Evolutionary conservation across 108 stramenopile species (phyloP).

Genomic region (Nannochloropsis granulata): DNA sequence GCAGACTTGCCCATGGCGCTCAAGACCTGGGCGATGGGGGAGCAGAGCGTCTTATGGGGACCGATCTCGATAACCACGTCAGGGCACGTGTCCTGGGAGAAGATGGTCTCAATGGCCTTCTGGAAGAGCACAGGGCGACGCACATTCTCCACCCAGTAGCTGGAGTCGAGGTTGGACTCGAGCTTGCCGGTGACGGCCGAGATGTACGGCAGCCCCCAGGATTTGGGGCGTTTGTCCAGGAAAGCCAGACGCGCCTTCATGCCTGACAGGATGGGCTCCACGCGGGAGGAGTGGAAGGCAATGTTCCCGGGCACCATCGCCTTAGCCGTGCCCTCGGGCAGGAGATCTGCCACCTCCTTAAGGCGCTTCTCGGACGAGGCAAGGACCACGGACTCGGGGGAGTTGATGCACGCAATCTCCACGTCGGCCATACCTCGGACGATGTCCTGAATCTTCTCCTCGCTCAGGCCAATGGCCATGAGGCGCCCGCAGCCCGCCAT

Average conservation of each 20-base stretch:
- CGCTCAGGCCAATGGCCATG: neutral
- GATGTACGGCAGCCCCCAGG: neutral
- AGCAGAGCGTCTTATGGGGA: neutral
- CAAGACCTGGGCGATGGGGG: neutral
- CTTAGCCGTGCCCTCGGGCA: neutral
- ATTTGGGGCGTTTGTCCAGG: neutral
- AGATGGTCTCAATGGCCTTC: neutral
- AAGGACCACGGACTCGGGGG: neutral
- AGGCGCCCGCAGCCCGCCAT: neutral
- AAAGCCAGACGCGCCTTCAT: neutral
- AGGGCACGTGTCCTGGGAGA: neutral
- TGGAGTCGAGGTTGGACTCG: neutral
- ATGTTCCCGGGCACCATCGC: neutral
- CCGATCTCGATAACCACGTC: neutral
- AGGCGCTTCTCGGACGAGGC: neutral
- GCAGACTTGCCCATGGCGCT: neutral
- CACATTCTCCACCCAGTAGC: neutral
- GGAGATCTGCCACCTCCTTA: neutral
- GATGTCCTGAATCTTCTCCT: neutral
- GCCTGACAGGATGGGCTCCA: neutral
- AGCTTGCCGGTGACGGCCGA: neutral
- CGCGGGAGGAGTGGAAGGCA: neutral
- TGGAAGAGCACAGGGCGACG: neutral
- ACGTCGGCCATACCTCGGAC: neutral
- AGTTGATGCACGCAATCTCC: conserved; percentile 4